phyloP scores from a whole-genome alignment of 305 asterid species.

The Fraxinus latifolia region DNA sequence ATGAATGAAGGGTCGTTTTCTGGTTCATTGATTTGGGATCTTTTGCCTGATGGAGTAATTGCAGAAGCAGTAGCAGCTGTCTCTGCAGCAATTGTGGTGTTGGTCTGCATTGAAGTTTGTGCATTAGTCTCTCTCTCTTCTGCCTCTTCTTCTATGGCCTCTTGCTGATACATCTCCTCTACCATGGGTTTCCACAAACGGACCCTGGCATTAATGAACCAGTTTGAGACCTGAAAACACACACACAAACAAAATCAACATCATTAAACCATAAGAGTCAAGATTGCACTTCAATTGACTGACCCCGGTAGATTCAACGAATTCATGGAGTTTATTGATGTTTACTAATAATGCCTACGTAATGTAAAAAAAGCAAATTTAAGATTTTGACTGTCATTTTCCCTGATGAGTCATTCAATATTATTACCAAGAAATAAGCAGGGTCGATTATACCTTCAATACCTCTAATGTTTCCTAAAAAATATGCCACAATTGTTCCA shows the following conservation, averaged over 20 bases:
- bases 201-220: conserved; percentile 99
- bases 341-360: neutral
- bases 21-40: conserved; percentile 45
- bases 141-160: conserved; percentile 61
- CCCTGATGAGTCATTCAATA: neutral
- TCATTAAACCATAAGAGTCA: neutral
- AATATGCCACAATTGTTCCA: too few relatives aligned
- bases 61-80: conserved; percentile 21
- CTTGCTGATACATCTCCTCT: conserved; percentile 95
- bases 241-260: neutral
- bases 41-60: conserved; percentile 32
- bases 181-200: conserved; percentile 99
- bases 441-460: neutral
- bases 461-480: neutral
- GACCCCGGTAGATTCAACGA: neutral
- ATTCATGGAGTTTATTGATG: neutral
- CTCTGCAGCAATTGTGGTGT: conserved; percentile 19
- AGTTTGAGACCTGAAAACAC: conserved; percentile 79
- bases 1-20: conserved; percentile 61
- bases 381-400: neutral
- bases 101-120: conserved; percentile 49
- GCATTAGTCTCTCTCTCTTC: conserved; percentile 40
- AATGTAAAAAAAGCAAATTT: neutral
- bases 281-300: conserved; percentile 3
- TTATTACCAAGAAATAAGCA: neutral